A percentile compares a stretch with the other conserved stretches of the same genome.
These are phyloP conservation scores for Daedalea quercina DNA, from an alignment of 768 basidiomycete genomes.

Conservation along the genomic window DNA sequence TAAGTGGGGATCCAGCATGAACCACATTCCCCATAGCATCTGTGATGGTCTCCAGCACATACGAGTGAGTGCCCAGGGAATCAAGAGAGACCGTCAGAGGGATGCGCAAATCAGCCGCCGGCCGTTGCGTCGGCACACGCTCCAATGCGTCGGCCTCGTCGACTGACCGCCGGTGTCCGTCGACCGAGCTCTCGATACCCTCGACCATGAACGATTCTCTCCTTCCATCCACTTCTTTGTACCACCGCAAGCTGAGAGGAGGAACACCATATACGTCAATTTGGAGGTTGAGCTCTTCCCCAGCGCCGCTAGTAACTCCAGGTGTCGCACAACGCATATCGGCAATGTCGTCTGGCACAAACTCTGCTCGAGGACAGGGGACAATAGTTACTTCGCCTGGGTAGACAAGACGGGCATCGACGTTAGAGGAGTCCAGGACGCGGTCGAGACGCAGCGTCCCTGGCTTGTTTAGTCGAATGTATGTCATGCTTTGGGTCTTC, in stretches of 20 bases:
- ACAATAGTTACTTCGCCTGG: conserved; percentile 63
- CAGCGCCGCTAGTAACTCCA: conserved; percentile 29
- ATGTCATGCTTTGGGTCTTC: conserved; percentile 65
- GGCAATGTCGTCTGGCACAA: conserved; percentile 37
- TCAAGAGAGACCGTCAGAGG: conserved; percentile 63
- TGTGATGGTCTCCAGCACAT: conserved; percentile 74
- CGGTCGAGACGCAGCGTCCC: conserved; percentile 71
- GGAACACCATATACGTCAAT: conserved; percentile 71
- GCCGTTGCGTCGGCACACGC: conserved; percentile 15
- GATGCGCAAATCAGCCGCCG: conserved; percentile 55
- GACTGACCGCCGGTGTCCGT: conserved; percentile 21
- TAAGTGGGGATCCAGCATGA: conserved; percentile 8
- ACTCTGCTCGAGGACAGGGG: conserved; percentile 77
- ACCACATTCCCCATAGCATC: conserved; percentile 78
- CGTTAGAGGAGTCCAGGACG: conserved; percentile 61
- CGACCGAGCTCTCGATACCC: conserved; percentile 64
- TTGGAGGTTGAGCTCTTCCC: conserved; percentile 50
- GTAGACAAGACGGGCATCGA: conserved; percentile 66
- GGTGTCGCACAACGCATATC: conserved; percentile 50
- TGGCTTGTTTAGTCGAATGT: conserved; percentile 67
- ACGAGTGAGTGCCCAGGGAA: conserved; percentile 60
- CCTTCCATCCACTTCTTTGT: conserved; percentile 57
- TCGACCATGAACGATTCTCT: conserved; percentile 74
- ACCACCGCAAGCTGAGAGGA: conserved; percentile 73
- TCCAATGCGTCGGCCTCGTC: conserved; percentile 13